Evolutionary conservation across 768 basidiomycete species (phyloP), one percentile per base, ranked within the genome.

Genomic region (Astraeus odoratus): DNA sequence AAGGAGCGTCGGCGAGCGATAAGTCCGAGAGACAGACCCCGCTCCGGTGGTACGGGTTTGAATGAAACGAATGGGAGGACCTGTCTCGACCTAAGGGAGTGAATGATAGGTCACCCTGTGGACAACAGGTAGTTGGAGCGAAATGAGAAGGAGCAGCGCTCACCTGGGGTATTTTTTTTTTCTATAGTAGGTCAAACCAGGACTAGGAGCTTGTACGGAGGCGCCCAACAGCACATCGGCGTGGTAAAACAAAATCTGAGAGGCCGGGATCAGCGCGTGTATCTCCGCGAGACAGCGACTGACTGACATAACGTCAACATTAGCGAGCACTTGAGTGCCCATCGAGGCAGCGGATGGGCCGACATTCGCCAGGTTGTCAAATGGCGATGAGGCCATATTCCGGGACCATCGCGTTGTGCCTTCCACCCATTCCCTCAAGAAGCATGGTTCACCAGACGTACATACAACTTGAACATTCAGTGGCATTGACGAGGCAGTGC

Each of bases 201-300:
- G 13, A n/a, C n/a, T n/a, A n/a, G n/a, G n/a, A n/a, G n/a, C n/a
- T n/a, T n/a, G n/a, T n/a, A n/a, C n/a, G n/a, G n/a, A 12, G 9
- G 37, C 25, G 23, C 31, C 1, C n/a, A 47, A 49, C 48, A 23
- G 20, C 15, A 23, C 51, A 48, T 50, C 43, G 39, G 39, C 43
- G 47, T 58, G 51, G 40, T 49, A 39, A 54, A 55, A 46, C 42
- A n/a, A n/a, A n/a, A n/a, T n/a, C n/a, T 36, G 38, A 48, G 3
- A 39, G n/a, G 16, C 23, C 25, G 26, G 23, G 27, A 45, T 27
- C 41, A n/a, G n/a, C n/a, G n/a, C n/a, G n/a, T n/a, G n/a, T n/a
- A n/a, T n/a, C n/a, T n/a, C n/a, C n/a, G n/a, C 16, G 45, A 39
- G 38, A 19, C 19, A 30, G 41, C 43, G 35, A 42, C 27, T 46